These are phyloP conservation scores for Lanmaoa pseudosensibilis DNA, from an alignment of 768 basidiomycete genomes.

Conservation along the genomic window DNA sequence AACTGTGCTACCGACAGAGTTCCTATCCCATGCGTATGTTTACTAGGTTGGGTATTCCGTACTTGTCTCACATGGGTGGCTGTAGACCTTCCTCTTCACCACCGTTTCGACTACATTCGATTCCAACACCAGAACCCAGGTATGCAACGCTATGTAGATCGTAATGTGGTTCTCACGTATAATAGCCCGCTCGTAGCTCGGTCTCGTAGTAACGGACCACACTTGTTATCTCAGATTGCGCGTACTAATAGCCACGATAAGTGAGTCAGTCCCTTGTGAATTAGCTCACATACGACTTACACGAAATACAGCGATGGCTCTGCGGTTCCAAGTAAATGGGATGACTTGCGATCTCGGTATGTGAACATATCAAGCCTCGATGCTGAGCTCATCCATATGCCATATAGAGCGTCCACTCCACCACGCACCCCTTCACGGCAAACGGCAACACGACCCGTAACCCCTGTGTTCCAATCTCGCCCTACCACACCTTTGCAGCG, in stretches of 20 bases:
- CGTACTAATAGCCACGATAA: conserved; percentile 4
- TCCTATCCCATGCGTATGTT: conserved; percentile 24
- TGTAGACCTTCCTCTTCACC: conserved; percentile 21
- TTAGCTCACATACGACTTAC: conserved; percentile 3
- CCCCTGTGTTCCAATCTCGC: conserved; percentile 12
- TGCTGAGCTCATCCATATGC: not conserved
- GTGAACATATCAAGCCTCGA: not conserved
- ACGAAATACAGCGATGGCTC: not conserved
- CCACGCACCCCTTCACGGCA: conserved; percentile 17
- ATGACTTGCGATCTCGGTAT: conserved; percentile 15
- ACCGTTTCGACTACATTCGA: conserved; percentile 19
- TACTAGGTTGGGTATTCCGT: not conserved
- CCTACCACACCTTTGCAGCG: conserved; percentile 14
- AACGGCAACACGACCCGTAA: conserved; percentile 14
- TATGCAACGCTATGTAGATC: conserved; percentile 3
- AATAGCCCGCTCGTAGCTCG: conserved; percentile 25
- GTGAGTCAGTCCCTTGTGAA: conserved; percentile 10
- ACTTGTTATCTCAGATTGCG: not conserved
- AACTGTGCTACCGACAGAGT: conserved; percentile 25
- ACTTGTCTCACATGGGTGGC: not conserved
- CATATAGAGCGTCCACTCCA: conserved; percentile 19
- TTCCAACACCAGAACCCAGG: conserved; percentile 37
- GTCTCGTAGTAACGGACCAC: conserved; percentile 22
- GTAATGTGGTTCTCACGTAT: conserved; percentile 7
- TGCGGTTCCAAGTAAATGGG: not conserved